Evolutionary conservation across 108 stramenopile genomes (phyloP), one percentile per base, ranked within the genome.

Genomic region (Pseudonitzschia multiseries): DNA sequence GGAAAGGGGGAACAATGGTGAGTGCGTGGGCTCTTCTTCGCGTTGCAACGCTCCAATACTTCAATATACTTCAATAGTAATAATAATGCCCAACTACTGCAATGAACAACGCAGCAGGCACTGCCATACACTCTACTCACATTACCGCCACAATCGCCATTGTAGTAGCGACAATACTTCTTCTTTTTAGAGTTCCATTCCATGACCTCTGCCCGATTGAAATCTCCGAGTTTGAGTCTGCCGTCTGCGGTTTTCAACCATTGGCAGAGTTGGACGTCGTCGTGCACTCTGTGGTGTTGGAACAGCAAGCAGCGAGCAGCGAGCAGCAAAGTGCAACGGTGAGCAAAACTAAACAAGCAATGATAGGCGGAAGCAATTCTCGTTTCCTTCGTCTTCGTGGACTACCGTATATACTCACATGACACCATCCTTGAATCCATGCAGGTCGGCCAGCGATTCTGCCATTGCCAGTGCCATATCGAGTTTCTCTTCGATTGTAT

Each of bases 191-290:
- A 60, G 50, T 87, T 83, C 74, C 72, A 92, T 21, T 79, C 40
- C 74, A 88, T 83, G 29, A 89, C 74, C 22, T 81, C 78, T 4
- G 89, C 91, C 24, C 89, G 89, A 60, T 90, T 94, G 51, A 94
- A 94, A 67, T 94, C 93, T 33, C 88, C 88, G 28, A 94, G 80
- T 57, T 90, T 88, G 33, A 88, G 57, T 14, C 50, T 59, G 8
- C 88, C 91, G 28, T 92, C 86, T 12, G 74, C 68, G 12, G 74
- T 83, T 15, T 72, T 73, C 24, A 94, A 68, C 89, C 89, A 92
- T 72, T 94, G 93, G 54, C 85, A 87, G n/a, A 88, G 79, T 75
- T 92, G 91, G 12, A 92, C 77, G 44, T 93, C 91, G 54, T 89
- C 89, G 57, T 89, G 89, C 18, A 89, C 83, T 65, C 86, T 89